Base-by-base conservation (phyloP, 139 green algal species). In the Tetratostichococcus sp. region DNA sequence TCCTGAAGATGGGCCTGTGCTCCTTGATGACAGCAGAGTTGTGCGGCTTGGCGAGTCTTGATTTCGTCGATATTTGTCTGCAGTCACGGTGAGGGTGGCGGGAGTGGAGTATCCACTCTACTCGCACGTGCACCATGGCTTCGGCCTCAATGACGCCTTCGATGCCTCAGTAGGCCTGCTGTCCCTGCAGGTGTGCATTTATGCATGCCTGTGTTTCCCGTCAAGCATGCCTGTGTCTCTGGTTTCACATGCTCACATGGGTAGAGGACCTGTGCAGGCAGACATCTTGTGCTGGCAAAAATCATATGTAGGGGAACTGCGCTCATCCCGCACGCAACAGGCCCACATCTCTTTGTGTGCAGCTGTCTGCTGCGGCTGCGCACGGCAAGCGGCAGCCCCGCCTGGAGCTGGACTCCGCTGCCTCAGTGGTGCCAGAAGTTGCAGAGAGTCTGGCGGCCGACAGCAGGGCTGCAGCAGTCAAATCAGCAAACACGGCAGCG, bases 61-160 rank as follows among this genome's bases (percentile, higher is more conserved):
- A n/a, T n/a, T n/a, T n/a, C n/a, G n/a, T n/a, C n/a, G n/a, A 21
- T 21, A 50, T 50, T 50, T 6, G 8, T 50, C 8, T 77, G 76
- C 78, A 83, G 85, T 80, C 65, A 84, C 84, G 31, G 62, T 87
- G 35, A 78, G 68, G 14, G 43, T 90, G 4, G 35, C 82, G 77
- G 84, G 77, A 6, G 62, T 69, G 14, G 17, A 66, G 1, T 82
- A 90, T 73, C 30, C 58, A 19, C 78, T 90, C 23, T 84, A 77
- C 42, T 58, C 73, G 3, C 74, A 90, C 50, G 75, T 79, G 58
- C 79, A 88, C 75, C 75, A 88, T 42, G 66, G 68, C 57, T 94
- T 88, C 65, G 91, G 91, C 6, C 77, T 95, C 23, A 93, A 95
- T 70, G 91, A 95, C 58, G 91, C 90, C 1, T 95, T 90, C 75